These are phyloP conservation scores for Talaromyces atroroseus DNA, from an alignment of 2,329 filamentous ascomycete genomes.

Conservation along the genomic window DNA sequence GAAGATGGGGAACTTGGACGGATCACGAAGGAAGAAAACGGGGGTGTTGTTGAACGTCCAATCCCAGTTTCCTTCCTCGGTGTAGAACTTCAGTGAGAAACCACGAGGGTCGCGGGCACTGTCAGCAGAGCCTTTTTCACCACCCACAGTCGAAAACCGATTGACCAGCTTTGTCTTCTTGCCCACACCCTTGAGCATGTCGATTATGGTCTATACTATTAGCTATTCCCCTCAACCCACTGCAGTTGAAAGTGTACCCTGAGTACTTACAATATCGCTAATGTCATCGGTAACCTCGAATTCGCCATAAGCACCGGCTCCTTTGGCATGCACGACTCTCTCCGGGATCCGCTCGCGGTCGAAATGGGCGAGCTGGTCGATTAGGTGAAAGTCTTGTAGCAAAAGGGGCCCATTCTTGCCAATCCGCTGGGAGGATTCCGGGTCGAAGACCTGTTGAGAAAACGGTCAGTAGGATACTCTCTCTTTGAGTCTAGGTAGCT, in stretches of 20 bases:
- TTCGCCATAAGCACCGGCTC: slow-evolving; percentile 38
- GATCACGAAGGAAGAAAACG: slow-evolving; percentile 70
- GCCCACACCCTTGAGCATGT: slow-evolving; percentile 54
- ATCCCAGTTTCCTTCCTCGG: slow-evolving; percentile 69
- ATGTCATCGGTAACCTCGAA: slow-evolving; percentile 47
- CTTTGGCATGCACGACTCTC: slow-evolving; percentile 41
- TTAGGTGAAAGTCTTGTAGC: slow-evolving; percentile 61
- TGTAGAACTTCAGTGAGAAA: slow-evolving; percentile 68
- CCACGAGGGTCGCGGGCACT: slow-evolving; percentile 67
- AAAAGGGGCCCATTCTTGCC: slow-evolving; percentile 55
- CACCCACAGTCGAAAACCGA: slow-evolving; percentile 71
- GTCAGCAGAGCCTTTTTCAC: slow-evolving; percentile 66
- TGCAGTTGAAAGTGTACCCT: no score
- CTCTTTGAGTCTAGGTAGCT: no score
- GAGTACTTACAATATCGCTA: slow-evolving; percentile 38
- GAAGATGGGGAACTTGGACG: slow-evolving; percentile 66
- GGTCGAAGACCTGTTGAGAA: slow-evolving; percentile 43
- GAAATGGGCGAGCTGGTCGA: slow-evolving; percentile 52
- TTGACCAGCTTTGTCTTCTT: slow-evolving; percentile 63
- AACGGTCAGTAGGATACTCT: neutral
- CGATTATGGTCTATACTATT: slow-evolving; percentile 30
- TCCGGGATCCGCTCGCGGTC: slow-evolving; percentile 38
- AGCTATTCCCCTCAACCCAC: neutral
- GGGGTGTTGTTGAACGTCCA: slow-evolving; percentile 69
- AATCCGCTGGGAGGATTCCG: slow-evolving; percentile 49